Evolutionary conservation across 2,329 filamentous ascomycete genomes (phyloP).

Genomic region (Bertia moriformis): DNA sequence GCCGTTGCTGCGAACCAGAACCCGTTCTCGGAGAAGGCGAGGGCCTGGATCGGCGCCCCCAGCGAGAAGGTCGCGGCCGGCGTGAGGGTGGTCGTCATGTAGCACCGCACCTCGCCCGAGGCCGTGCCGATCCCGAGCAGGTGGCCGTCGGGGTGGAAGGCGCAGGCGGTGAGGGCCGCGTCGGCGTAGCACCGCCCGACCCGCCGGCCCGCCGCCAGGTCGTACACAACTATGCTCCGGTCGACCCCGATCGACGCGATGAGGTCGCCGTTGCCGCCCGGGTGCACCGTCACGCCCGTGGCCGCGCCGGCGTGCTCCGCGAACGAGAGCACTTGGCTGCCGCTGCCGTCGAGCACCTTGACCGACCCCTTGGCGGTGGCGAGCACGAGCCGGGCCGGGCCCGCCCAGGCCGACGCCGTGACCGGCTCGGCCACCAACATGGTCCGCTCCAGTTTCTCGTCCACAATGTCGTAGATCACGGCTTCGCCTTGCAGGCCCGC

Average conservation of each 20-base stretch:
- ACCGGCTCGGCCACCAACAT: slow-evolving; percentile 57
- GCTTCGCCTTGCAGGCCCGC: slow-evolving; percentile 63
- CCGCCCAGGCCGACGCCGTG: slow-evolving; percentile 50
- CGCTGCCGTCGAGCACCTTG: slow-evolving; percentile 67
- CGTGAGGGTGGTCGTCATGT: slow-evolving; percentile 68
- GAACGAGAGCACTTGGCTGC: slow-evolving; percentile 53
- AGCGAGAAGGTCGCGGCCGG: slow-evolving; percentile 62
- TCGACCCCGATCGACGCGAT: slow-evolving; percentile 78
- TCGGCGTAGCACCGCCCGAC: slow-evolving; percentile 62
- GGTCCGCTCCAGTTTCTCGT: slow-evolving; percentile 52
- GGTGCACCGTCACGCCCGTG: slow-evolving; percentile 67
- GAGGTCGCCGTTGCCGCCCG: slow-evolving; percentile 66
- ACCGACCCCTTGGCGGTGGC: slow-evolving; percentile 64
- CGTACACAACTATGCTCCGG: slow-evolving; percentile 85
- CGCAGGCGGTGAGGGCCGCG: slow-evolving; percentile 57
- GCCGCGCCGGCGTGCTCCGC: slow-evolving; percentile 71
- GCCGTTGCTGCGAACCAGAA: slow-evolving; percentile 82
- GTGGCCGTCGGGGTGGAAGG: slow-evolving; percentile 95
- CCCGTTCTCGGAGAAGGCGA: slow-evolving; percentile 90
- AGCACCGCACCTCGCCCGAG: slow-evolving; percentile 72
- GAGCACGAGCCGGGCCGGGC: slow-evolving; percentile 54
- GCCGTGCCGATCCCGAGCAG: slow-evolving; percentile 73
- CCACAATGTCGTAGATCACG: slow-evolving; percentile 60
- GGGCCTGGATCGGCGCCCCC: slow-evolving; percentile 54
- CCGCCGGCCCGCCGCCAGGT: slow-evolving; percentile 51